These are phyloP conservation scores for Colletotrichum sp. DNA, from an alignment of 2,329 filamentous ascomycete species.

Conservation along the genomic window DNA sequence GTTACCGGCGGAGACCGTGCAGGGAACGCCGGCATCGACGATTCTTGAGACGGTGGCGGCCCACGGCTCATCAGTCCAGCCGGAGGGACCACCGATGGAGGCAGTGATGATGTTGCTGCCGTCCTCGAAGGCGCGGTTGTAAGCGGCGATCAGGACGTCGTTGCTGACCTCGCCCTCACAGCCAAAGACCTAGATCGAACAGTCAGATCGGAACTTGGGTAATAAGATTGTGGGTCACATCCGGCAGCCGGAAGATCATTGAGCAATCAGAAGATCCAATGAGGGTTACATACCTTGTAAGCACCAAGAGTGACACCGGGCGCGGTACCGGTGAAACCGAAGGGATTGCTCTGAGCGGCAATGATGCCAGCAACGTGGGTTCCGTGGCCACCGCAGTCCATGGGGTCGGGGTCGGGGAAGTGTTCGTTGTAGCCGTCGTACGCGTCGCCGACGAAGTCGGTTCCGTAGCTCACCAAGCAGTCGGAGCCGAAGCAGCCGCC, in stretches of 20 bases:
- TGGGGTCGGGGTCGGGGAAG: constrained; percentile 54
- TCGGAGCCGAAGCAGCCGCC: constrained; percentile 68
- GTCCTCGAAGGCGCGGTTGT: constrained; percentile 65
- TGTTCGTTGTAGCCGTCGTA: constrained; percentile 45
- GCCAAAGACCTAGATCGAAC: constrained; percentile 50
- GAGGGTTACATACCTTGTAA: constrained; percentile 41
- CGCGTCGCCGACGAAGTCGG: constrained; percentile 62
- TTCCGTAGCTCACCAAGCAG: constrained; percentile 62
- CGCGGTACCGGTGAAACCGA: constrained; percentile 63
- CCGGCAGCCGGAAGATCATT: neutral
- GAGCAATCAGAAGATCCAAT: neutral
- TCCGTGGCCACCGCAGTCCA: constrained; percentile 64
- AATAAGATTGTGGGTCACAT: neutral
- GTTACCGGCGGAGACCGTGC: constrained; percentile 60
- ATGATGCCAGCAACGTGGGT: constrained; percentile 68
- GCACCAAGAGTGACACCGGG: constrained; percentile 60
- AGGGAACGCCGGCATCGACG: constrained; percentile 57
- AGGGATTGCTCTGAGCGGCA: constrained; percentile 58
- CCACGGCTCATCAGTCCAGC: constrained; percentile 59
- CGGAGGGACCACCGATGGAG: constrained; percentile 55
- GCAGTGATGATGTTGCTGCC: constrained; percentile 62
- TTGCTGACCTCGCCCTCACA: constrained; percentile 55
- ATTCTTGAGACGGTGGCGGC: constrained; percentile 56
- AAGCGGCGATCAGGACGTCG: constrained; percentile 65
- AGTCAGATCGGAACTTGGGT: neutral